Evolutionary conservation across 108 stramenopile genomes (phyloP).

Genomic region (Nannochloropsis salina): DNA sequence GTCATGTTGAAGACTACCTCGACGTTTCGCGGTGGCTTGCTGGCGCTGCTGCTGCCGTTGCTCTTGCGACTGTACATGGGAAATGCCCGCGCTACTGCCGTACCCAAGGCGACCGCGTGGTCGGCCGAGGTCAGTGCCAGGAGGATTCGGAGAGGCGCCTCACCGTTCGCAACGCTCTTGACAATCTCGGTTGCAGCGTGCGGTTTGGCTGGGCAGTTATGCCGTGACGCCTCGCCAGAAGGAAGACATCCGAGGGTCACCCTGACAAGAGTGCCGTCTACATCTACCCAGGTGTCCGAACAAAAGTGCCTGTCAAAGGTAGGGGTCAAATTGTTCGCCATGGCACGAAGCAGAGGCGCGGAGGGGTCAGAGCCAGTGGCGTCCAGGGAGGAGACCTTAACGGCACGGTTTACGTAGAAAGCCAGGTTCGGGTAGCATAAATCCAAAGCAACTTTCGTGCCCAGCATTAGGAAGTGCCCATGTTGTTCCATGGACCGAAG

Average conservation of each 20-base stretch:
- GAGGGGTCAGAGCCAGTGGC: not conserved
- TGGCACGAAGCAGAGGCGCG: not conserved
- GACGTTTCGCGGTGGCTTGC: slow-evolving; percentile 29
- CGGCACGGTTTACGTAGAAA: slow-evolving; percentile 7
- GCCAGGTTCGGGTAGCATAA: not conserved
- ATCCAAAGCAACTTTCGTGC: slow-evolving; percentile 14
- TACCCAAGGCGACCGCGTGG: slow-evolving; percentile 44
- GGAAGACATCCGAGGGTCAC: slow-evolving; percentile 24
- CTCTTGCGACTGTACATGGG: slow-evolving; percentile 41
- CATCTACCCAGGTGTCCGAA: not conserved
- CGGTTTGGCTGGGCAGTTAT: slow-evolving; percentile 53
- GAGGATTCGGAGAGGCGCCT: slow-evolving; percentile 32
- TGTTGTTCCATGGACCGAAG: not conserved
- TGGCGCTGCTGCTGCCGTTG: slow-evolving; percentile 21
- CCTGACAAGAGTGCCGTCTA: not conserved
- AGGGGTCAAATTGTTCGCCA: not conserved
- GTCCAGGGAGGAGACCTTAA: slow-evolving; percentile 3
- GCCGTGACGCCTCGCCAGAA: slow-evolving; percentile 38
- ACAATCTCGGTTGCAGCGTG: slow-evolving; percentile 52
- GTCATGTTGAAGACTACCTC: slow-evolving; percentile 25
- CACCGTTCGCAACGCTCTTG: slow-evolving; percentile 35
- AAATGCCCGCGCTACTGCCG: slow-evolving; percentile 49
- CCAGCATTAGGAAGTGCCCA: slow-evolving; percentile 16
- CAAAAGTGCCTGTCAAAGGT: not conserved
- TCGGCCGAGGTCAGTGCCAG: slow-evolving; percentile 36